Conservation (phyloP, 169 alveolate genomes). For the Plasmodium gonderi region DNA sequence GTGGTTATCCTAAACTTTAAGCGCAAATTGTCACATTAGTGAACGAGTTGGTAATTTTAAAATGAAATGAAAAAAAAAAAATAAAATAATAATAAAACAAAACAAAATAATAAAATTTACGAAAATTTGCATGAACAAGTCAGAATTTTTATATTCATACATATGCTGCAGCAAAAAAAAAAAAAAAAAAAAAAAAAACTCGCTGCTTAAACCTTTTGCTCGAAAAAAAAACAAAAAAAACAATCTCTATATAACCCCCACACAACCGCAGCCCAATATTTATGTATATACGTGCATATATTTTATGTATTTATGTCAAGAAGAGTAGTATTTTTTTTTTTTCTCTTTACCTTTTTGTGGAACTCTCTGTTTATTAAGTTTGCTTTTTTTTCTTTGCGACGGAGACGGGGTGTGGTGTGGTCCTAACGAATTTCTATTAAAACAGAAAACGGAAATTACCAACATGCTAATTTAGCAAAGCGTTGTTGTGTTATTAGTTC, state of each 20-base stretch:
- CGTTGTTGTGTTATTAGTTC: not conserved
- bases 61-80: no score
- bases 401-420: no score
- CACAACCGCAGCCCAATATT: no score
- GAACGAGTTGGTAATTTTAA: no score
- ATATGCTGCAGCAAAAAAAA: not conserved
- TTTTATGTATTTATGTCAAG: no score
- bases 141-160: not conserved
- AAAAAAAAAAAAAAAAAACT: not conserved
- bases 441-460: not conserved
- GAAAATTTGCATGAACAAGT: not conserved
- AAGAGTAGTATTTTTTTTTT: no score
- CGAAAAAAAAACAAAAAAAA: not conserved
- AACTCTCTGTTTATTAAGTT: no score
- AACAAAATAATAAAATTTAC: not conserved
- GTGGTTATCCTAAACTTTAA: not conserved
- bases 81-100: not conserved
- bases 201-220: no score
- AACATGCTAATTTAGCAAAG: not conserved
- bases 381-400: no score
- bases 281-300: no score
- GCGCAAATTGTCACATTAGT: no score
- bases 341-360: not conserved
- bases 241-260: not conserved
- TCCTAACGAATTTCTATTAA: not conserved